Conservation (phyloP, 1,139 yeast species). For the Candida tetrigidarum region DNA sequence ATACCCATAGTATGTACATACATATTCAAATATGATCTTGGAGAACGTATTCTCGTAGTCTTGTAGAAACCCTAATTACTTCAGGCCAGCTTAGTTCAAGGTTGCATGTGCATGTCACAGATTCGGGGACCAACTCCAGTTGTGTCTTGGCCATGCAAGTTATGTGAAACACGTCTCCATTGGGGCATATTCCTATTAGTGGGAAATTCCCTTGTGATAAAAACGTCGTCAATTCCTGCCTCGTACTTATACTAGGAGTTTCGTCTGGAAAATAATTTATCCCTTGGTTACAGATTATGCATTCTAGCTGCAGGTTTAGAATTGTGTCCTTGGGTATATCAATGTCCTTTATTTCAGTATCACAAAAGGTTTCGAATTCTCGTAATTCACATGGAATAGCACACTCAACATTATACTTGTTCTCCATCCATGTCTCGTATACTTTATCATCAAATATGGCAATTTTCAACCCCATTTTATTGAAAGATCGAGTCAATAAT, state of each 20-base stretch:
- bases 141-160: slow-evolving; percentile 42
- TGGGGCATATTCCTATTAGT: slow-evolving; percentile 40
- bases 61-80: slow-evolving; percentile 40
- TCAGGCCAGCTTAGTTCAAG: slow-evolving; percentile 43
- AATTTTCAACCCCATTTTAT: slow-evolving; percentile 42
- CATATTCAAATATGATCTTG: too few species aligned
- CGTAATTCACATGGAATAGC: slow-evolving; percentile 15
- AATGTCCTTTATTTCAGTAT: neutral
- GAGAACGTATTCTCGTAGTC: slow-evolving; percentile 24
- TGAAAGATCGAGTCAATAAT: slow-evolving; percentile 49
- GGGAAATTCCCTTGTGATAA: slow-evolving; percentile 19
- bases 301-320: slow-evolving; percentile 24
- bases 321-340: slow-evolving; percentile 24
- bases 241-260: slow-evolving; percentile 5
- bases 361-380: slow-evolving; percentile 18
- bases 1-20: too few species aligned
- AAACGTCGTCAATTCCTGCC: slow-evolving; percentile 9
- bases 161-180: slow-evolving; percentile 47
- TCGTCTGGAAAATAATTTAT: slow-evolving; percentile 37
- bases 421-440: slow-evolving; percentile 29
- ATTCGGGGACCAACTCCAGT: slow-evolving; percentile 38
- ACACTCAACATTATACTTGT: slow-evolving; percentile 29
- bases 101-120: slow-evolving; percentile 45
- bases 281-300: slow-evolving; percentile 29
- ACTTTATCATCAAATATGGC: slow-evolving; percentile 37